Evolutionary conservation across 768 basidiomycete genomes (phyloP).

Genomic region (Cubamyces sp.): DNA sequence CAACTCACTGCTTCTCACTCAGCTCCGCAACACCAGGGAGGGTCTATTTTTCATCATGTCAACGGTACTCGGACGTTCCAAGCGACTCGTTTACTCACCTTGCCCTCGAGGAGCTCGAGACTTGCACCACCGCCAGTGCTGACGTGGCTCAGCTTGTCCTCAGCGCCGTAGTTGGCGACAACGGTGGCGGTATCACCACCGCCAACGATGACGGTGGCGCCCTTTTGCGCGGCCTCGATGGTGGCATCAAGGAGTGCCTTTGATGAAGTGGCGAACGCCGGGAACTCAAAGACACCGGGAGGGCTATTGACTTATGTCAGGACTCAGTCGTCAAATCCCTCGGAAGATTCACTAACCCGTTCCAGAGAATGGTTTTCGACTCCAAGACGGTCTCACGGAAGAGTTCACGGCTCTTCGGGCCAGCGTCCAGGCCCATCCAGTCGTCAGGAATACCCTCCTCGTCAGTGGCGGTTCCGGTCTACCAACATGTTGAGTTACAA

Average conservation of each 20-base stretch:
- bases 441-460: conserved; percentile 86
- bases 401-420: conserved; percentile 78
- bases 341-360: conserved; percentile 58
- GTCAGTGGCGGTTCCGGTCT: conserved; percentile 81
- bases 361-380: conserved; percentile 97
- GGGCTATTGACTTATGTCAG: conserved; percentile 56
- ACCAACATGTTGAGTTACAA: conserved; percentile 9
- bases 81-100: conserved; percentile 54
- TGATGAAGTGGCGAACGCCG: conserved; percentile 86
- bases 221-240: conserved; percentile 83
- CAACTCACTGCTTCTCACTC: conserved; percentile 66
- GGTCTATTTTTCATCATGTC: conserved; percentile 46
- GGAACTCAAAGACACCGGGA: conserved; percentile 97
- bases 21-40: conserved; percentile 92
- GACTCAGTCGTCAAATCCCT: neutral
- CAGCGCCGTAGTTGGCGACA: conserved; percentile 81
- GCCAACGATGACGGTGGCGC: conserved; percentile 92
- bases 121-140: conserved; percentile 95
- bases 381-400: conserved; percentile 81
- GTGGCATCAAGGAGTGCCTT: conserved; percentile 81
- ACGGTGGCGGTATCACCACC: conserved; percentile 97
- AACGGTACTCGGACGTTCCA: neutral
- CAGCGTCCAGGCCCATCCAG: conserved; percentile 96
- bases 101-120: conserved; percentile 96
- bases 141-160: conserved; percentile 93